Conservation (phyloP, 1,139 yeast genomes). For the Arxiozyma heterogenica region DNA sequence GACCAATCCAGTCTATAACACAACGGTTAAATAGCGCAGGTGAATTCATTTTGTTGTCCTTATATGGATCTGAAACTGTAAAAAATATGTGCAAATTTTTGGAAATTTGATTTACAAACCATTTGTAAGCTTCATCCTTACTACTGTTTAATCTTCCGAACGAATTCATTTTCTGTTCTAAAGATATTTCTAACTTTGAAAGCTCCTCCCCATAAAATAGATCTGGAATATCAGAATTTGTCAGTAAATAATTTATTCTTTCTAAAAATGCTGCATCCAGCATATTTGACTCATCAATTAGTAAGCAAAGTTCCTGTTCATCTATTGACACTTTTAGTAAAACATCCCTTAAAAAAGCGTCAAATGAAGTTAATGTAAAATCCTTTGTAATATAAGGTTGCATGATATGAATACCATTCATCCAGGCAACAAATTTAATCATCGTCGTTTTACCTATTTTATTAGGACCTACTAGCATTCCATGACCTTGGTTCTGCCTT, state of each 20-base stretch:
- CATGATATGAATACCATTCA: slow-evolving; percentile 60
- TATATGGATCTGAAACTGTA: slow-evolving; percentile 41
- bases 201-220: slow-evolving; percentile 73
- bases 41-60: slow-evolving; percentile 44
- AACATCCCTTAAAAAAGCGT: slow-evolving; percentile 47
- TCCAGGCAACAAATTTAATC: slow-evolving; percentile 82
- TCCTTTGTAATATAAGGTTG: slow-evolving; percentile 51
- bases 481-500: slow-evolving; percentile 81
- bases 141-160: slow-evolving; percentile 60
- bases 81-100: slow-evolving; percentile 75
- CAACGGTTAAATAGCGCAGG: slow-evolving; percentile 92
- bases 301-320: slow-evolving; percentile 60
- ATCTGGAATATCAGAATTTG: slow-evolving; percentile 91
- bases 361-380: slow-evolving; percentile 59
- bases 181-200: slow-evolving; percentile 43
- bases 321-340: slow-evolving; percentile 42
- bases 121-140: slow-evolving; percentile 60
- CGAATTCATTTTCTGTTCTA: slow-evolving; percentile 50
- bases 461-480: slow-evolving; percentile 79
- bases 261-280: slow-evolving; percentile 75
- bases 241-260: slow-evolving; percentile 82
- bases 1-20: slow-evolving; percentile 84
- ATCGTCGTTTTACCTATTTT: slow-evolving; percentile 77
- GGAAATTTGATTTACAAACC: slow-evolving; percentile 68
- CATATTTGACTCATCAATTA: slow-evolving; percentile 75